These are phyloP conservation scores for Petunia hybrid DNA, from an alignment of 305 asterid species.

Conservation along the genomic window DNA sequence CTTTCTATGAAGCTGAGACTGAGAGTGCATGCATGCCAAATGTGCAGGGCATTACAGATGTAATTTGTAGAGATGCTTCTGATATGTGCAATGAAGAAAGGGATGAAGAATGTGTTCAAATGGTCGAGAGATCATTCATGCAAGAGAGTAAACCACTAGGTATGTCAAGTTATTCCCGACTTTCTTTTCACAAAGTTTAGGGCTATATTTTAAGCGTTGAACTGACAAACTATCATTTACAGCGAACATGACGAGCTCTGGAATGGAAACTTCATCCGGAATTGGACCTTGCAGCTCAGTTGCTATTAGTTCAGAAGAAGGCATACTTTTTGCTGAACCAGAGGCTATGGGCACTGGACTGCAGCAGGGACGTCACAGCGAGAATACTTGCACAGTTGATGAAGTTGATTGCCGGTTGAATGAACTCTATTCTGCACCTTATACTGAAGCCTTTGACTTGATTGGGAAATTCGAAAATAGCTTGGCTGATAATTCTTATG, in stretches of 20 bases:
- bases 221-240: constrained; percentile 29
- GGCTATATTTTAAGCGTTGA: not conserved
- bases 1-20: constrained; percentile 54
- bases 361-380: constrained; percentile 39
- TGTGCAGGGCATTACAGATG: constrained; percentile 27
- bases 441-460: constrained; percentile 68
- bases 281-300: constrained; percentile 27
- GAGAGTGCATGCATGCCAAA: constrained; percentile 46
- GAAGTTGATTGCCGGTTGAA: constrained; percentile 27
- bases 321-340: constrained; percentile 24
- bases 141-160: constrained; percentile 28
- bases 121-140: constrained; percentile 1
- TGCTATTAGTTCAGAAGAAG: constrained; percentile 22
- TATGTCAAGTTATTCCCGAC: not conserved
- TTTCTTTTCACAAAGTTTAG: not conserved
- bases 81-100: not conserved
- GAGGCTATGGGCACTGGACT: not conserved
- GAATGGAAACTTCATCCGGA: constrained; percentile 22
- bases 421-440: constrained; percentile 34
- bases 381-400: constrained; percentile 36
- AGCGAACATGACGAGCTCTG: constrained; percentile 23
- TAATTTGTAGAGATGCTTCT: not conserved
- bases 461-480: constrained; percentile 78
- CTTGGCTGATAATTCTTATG: constrained; percentile 48
- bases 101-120: constrained; percentile 25